These are phyloP conservation scores for Vaccinium myrtillus DNA, from an alignment of 148 eudicot species.

Conservation along the genomic window DNA sequence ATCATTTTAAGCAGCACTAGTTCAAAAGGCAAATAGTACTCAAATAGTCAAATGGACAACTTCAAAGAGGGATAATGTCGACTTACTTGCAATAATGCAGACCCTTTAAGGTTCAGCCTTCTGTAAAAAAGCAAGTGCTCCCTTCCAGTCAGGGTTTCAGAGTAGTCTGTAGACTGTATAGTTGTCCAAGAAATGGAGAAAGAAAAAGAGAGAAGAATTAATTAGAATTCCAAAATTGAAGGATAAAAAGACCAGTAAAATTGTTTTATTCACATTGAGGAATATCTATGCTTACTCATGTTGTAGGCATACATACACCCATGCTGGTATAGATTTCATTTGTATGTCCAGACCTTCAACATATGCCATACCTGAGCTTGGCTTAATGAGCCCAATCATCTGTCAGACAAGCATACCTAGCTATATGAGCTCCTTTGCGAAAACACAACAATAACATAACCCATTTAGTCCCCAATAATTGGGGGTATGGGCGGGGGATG, in stretches of 20 bases:
- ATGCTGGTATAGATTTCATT: conserved; percentile 70
- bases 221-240: not conserved
- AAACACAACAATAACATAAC: too few species aligned
- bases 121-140: conserved; percentile 92
- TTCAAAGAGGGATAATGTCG: not conserved
- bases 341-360: conserved; percentile 72
- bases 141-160: conserved; percentile 83
- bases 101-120: conserved; percentile 83
- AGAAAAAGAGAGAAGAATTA: not conserved
- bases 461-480: too few species aligned
- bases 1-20: not conserved
- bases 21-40: not conserved
- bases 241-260: conserved; percentile 3
- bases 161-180: conserved; percentile 54
- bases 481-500: too few species aligned
- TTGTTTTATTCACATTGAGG: not conserved
- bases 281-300: conserved; percentile 61
- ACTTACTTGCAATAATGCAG: conserved; percentile 56
- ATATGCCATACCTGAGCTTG: conserved; percentile 74
- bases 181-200: not conserved
- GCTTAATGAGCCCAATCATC: conserved; percentile 91
- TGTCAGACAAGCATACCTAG: conserved; percentile 24
- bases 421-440: not conserved
- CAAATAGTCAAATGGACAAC: not conserved
- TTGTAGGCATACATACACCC: conserved; percentile 83